phyloP scores from a whole-genome alignment of 768 basidiomycete genomes.

The Roridomyces roridus region DNA sequence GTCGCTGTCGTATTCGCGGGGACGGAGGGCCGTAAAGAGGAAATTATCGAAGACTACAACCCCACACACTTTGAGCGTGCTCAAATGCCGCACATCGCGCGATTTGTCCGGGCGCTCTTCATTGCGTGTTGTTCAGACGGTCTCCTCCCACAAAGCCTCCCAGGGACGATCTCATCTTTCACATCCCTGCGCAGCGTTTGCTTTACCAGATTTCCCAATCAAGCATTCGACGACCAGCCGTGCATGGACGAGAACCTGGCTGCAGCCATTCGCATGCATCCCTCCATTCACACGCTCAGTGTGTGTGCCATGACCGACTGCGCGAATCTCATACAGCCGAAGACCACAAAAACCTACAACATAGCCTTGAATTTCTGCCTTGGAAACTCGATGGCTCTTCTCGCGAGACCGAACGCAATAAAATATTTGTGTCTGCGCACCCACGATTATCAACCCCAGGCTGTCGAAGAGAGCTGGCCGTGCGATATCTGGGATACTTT shows the following conservation, averaged over 20 bases:
- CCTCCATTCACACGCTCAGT: conserved; percentile 8
- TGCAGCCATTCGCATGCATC: neutral
- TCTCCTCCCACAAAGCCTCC: neutral
- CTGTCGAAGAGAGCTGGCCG: neutral
- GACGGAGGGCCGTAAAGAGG: too few relatives aligned
- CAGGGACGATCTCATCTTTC: neutral
- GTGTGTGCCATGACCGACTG: neutral
- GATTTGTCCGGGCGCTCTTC: conserved; percentile 1
- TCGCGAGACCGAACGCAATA: neutral
- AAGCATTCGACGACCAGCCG: conserved; percentile 8
- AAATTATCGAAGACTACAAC: too few relatives aligned
- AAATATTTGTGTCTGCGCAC: neutral
- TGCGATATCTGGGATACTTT: conserved; percentile 1
- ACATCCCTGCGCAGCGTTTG: conserved; percentile 1
- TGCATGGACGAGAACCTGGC: neutral
- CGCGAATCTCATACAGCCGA: neutral
- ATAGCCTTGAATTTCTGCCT: conserved; percentile 4
- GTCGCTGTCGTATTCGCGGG: neutral
- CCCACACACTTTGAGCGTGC: conserved; percentile 1
- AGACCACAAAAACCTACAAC: neutral
- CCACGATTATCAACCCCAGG: neutral
- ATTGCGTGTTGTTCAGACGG: conserved; percentile 2
- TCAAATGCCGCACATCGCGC: neutral
- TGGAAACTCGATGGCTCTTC: neutral
- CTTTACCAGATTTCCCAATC: conserved; percentile 2